Conservation (phyloP, 148 eudicot genomes). For the Polygonum maritimum region DNA sequence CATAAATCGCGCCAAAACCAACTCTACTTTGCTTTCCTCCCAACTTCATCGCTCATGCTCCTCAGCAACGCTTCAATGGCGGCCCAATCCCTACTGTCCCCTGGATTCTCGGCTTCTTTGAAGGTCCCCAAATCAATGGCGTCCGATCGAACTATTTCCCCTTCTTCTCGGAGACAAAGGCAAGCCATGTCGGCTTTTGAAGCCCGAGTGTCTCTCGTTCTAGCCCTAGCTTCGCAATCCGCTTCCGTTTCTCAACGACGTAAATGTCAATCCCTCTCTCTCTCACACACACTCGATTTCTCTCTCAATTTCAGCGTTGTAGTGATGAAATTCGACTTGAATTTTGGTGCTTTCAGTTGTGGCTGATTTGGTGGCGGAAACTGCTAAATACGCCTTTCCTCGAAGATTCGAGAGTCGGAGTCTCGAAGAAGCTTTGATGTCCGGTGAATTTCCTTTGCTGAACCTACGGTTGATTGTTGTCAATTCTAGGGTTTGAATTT, state of each 20-base stretch:
- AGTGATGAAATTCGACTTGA: neutral
- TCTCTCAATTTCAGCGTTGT: neutral
- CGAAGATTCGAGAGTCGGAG: slow-evolving; percentile 52
- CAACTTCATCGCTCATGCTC: slow-evolving; percentile 16
- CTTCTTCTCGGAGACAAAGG: slow-evolving; percentile 9
- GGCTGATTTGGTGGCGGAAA: slow-evolving; percentile 57
- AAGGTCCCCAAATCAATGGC: slow-evolving; percentile 16
- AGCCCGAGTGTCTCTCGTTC: slow-evolving; percentile 72
- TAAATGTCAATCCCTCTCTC: slow-evolving; percentile 19
- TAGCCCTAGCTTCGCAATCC: slow-evolving; percentile 79
- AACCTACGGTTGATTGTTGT: neutral
- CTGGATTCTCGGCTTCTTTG: neutral
- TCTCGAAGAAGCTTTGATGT: slow-evolving; percentile 85
- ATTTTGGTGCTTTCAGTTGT: slow-evolving; percentile 31
- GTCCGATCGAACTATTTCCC: slow-evolving; percentile 10
- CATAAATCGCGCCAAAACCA: slow-evolving; percentile 1
- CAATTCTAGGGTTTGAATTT: neutral
- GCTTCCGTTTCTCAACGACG: slow-evolving; percentile 65
- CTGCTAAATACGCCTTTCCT: slow-evolving; percentile 59
- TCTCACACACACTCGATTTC: neutral
- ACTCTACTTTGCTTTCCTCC: neutral
- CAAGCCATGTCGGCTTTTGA: slow-evolving; percentile 40
- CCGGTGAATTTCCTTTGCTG: slow-evolving; percentile 32
- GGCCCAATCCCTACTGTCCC: neutral
- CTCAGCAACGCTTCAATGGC: slow-evolving; percentile 14